A percentile compares a stretch with the other conserved stretches of the same genome.
These are phyloP conservation scores for Zopfochytrium polystomum DNA, from an alignment of 371 early-diverging fungal species.

Conservation along the genomic window DNA sequence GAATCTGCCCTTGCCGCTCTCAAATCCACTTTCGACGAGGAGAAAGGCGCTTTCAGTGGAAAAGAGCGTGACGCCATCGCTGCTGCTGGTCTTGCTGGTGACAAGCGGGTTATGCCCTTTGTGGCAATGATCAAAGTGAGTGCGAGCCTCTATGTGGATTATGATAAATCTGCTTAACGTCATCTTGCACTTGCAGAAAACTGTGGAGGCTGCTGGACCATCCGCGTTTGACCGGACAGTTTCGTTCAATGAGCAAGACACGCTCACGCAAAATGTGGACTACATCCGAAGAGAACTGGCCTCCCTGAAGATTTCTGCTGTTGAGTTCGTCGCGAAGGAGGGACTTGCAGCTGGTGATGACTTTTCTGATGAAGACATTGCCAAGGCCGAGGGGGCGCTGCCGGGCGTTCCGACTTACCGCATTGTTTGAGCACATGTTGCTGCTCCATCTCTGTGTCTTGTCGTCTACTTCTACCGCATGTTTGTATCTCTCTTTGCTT, in stretches of 20 bases:
- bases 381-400: constrained; percentile 42
- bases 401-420: constrained; percentile 48
- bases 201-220: constrained; percentile 63
- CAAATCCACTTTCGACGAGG: constrained; percentile 63
- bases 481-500: too few species aligned
- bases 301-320: constrained; percentile 28
- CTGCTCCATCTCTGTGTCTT: too few species aligned
- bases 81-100: constrained; percentile 74
- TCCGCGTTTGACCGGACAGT: constrained; percentile 78
- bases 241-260: constrained; percentile 72
- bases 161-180: constrained; percentile 6
- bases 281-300: constrained; percentile 41
- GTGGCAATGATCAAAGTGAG: constrained; percentile 51
- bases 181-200: constrained; percentile 53
- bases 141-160: not conserved
- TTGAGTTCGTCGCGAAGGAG: constrained; percentile 33
- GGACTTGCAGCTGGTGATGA: constrained; percentile 11
- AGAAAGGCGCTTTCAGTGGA: constrained; percentile 59
- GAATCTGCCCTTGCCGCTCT: constrained; percentile 69
- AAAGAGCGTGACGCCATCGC: constrained; percentile 68
- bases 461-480: too few species aligned
- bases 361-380: constrained; percentile 38
- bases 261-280: constrained; percentile 53
- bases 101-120: constrained; percentile 94
- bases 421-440: too few species aligned